These are phyloP conservation scores for Suhomyces chickasaworum DNA, from an alignment of 1,139 yeast genomes.

Conservation along the genomic window DNA sequence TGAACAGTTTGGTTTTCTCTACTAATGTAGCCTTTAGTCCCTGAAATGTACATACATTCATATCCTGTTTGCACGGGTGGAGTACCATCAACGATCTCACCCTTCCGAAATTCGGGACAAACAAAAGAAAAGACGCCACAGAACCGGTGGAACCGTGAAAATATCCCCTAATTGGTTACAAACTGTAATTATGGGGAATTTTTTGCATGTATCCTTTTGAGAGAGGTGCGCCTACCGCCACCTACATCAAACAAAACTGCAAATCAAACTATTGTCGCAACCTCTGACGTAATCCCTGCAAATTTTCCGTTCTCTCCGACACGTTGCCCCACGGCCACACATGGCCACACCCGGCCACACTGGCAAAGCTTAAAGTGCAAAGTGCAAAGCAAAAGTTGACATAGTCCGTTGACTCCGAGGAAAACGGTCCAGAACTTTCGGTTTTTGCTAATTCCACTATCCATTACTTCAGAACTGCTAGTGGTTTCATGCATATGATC, in stretches of 20 bases:
- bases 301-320: constrained; percentile 4
- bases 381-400: neutral
- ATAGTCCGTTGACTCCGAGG: neutral
- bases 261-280: neutral
- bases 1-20: neutral
- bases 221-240: no score
- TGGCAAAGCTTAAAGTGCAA: no score
- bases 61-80: neutral
- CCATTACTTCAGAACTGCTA: neutral
- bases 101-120: neutral
- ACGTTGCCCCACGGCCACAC: constrained; percentile 1
- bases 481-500: neutral
- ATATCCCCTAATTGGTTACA: neutral
- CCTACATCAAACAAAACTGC: no score
- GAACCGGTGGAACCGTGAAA: neutral
- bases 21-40: neutral
- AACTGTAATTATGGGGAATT: neutral
- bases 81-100: neutral
- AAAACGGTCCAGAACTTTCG: neutral
- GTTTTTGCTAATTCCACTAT: neutral
- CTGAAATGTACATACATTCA: neutral
- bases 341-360: no score
- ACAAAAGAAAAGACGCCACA: neutral
- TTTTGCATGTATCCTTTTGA: neutral
- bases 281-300: constrained; percentile 1